Conservation (phyloP, 2,329 filamentous ascomycete genomes). For the Xylaria digitata region DNA sequence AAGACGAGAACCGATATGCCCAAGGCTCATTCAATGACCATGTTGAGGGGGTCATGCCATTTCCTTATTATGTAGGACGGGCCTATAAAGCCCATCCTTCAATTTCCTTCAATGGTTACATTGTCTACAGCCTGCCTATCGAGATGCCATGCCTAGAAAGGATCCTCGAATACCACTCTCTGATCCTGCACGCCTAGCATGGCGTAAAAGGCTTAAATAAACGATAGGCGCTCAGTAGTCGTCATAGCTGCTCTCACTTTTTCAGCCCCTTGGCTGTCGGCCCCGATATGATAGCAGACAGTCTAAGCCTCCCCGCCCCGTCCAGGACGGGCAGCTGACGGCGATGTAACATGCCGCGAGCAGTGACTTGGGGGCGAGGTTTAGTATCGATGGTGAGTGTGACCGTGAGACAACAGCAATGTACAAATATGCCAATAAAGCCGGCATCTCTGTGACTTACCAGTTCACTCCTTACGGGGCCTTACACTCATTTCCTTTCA, state of each 20-base stretch:
- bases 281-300: background rate
- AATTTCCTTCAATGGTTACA: background rate
- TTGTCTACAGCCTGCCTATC: background rate
- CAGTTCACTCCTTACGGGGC: background rate
- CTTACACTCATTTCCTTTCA: background rate
- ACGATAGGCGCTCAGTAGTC: background rate
- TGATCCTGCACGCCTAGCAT: conserved; percentile 14
- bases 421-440: background rate
- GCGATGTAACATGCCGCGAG: background rate
- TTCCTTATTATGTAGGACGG: background rate
- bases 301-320: background rate
- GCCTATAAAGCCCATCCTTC: background rate
- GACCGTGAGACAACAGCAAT: background rate
- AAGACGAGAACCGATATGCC: too few relatives aligned
- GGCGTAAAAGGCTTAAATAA: background rate
- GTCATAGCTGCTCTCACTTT: conserved; percentile 1
- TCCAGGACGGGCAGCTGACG: background rate
- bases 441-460: background rate
- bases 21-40: too few relatives aligned
- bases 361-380: background rate
- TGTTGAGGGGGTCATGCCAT: too few relatives aligned
- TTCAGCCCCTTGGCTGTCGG: conserved; percentile 1
- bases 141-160: background rate
- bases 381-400: background rate
- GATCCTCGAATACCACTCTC: conserved; percentile 18